These are phyloP conservation scores for Candida germanica DNA, from an alignment of 805 yeast genomes.

Conservation along the genomic window DNA sequence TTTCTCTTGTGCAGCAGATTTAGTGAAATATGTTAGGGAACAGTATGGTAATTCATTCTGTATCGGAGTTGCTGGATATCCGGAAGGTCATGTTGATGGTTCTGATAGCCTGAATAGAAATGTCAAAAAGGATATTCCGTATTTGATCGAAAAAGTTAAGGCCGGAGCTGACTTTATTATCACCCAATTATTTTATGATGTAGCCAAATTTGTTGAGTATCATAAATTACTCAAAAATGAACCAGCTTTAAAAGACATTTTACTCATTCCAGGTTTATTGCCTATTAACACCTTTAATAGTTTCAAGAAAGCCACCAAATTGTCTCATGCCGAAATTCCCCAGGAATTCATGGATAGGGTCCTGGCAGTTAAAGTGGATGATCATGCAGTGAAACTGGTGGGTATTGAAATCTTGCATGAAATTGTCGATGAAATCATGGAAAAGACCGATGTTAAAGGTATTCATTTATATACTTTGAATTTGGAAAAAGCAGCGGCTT, in stretches of 20 bases:
- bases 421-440: constrained; percentile 56
- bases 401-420: constrained; percentile 75
- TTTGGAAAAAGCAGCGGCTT: constrained; percentile 88
- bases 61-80: constrained; percentile 96
- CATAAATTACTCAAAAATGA: constrained; percentile 49
- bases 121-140: constrained; percentile 70
- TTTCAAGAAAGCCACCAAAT: constrained; percentile 82
- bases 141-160: constrained; percentile 73
- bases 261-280: constrained; percentile 85
- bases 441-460: constrained; percentile 59
- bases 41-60: constrained; percentile 80
- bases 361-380: constrained; percentile 56
- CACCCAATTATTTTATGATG: constrained; percentile 89
- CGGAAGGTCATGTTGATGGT: constrained; percentile 96
- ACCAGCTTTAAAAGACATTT: constrained; percentile 42
- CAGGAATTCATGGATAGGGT: constrained; percentile 47
- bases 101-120: constrained; percentile 64
- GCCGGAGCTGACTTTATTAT: constrained; percentile 96
- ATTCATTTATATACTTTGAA: constrained; percentile 92
- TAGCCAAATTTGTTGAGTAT: constrained; percentile 67
- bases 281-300: constrained; percentile 83
- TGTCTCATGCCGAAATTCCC: constrained; percentile 86
- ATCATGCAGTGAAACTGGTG: constrained; percentile 73
- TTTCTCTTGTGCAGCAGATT: constrained; percentile 78
- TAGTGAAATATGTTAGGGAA: constrained; percentile 73